These are phyloP conservation scores for Cavenderia fasciculata DNA, from an alignment of 78 protist genomes.

Conservation along the genomic window DNA sequence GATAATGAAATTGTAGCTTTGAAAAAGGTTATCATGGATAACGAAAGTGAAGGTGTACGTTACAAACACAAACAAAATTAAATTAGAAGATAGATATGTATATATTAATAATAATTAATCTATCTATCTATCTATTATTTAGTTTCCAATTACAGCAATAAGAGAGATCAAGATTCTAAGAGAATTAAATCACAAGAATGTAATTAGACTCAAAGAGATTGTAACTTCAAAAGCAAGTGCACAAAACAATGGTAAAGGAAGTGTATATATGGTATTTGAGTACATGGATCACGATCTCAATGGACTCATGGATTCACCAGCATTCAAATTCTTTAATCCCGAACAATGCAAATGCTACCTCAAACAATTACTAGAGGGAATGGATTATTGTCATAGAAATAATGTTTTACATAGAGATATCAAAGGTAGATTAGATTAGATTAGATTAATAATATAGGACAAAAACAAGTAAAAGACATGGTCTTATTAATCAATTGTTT, in stretches of 20 bases:
- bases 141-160: conserved; percentile 96
- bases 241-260: conserved; percentile 43
- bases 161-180: conserved; percentile 94
- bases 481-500: neutral
- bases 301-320: conserved; percentile 82
- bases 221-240: conserved; percentile 58
- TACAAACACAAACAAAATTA: neutral
- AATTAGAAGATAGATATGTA: neutral
- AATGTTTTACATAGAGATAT: conserved; percentile 92
- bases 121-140: neutral
- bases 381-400: conserved; percentile 85
- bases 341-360: conserved; percentile 91
- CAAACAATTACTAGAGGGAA: conserved; percentile 88
- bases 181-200: conserved; percentile 84
- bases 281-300: conserved; percentile 92
- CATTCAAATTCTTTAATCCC: conserved; percentile 26
- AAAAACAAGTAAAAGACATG: neutral
- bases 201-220: conserved; percentile 81
- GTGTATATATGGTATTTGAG: conserved; percentile 93
- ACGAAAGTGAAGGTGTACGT: conserved; percentile 92
- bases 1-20: conserved; percentile 91
- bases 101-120: neutral
- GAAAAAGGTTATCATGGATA: conserved; percentile 91
- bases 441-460: too few species aligned
- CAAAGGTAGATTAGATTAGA: conserved; percentile 33